Base-by-base conservation (phyloP, 805 yeast genomes). In the Debaryomyces castellii region DNA sequence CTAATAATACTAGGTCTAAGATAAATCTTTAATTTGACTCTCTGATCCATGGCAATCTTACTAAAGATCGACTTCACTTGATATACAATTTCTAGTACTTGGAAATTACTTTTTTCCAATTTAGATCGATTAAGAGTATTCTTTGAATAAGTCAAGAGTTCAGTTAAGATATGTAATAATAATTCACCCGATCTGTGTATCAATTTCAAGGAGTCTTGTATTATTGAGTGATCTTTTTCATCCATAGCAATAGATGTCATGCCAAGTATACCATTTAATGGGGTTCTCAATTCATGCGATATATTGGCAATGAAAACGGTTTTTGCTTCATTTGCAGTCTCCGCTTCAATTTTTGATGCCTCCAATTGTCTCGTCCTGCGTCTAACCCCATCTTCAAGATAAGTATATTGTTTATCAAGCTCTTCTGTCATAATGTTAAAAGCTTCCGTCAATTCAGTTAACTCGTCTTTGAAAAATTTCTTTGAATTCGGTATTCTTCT, bases 181-280 rank as follows among this genome's bases (percentile, higher is more conserved):
- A 92, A 70, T 65, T 94, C 98, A 32, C 99, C 99, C 23, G 95
- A 86, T 58, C 96, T 78, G 66, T 87, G 89, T 43, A 92, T 91
- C 43, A 92, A 77, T 51, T 86, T 87, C 54, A 91, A 69, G 14
- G 91, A 84, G 40, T 84, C 83, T 55, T 86, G 85, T 11, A 90
- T 82, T 52, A 83, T 81, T 11, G 72, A 64, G 4, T 75, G 74
- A 53, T 88, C 92, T 23, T 73, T 74, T 61, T 94, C 98, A 17
- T 87, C 94, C 87, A 90, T 82, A 5, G 96, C 91, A 46, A 92
- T 86, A 2, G 96, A 87, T 0, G 97, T 88, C 91, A 92, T 88
- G 51, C 98, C 98, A 44, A 94, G 70, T 35, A 94, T 94, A 61
- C 99, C 99, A 63, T 94, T 94, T 50, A 94, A 72, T 1, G 99